A percentile compares a stretch with the other conserved stretches of the same genome.
Conservation (phyloP, 768 basidiomycete species). For the Boletus rufocinnamomeus region DNA sequence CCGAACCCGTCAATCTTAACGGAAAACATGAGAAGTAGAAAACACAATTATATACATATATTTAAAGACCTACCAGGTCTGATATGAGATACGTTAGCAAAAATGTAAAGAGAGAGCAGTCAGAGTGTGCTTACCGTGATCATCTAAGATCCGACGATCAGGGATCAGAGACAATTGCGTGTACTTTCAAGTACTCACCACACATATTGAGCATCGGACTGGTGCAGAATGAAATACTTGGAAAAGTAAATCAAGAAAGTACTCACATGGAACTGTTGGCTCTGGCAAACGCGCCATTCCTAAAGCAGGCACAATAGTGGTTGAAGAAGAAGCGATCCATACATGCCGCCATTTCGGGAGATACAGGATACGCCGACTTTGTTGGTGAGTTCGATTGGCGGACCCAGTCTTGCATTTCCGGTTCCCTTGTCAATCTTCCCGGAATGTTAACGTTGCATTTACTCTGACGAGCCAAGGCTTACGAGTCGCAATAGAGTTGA, state of each 20-base stretch:
- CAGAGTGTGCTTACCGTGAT: slow-evolving; percentile 59
- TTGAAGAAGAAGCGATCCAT: slow-evolving; percentile 90
- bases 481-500: slow-evolving; percentile 87
- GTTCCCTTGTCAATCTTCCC: slow-evolving; percentile 75
- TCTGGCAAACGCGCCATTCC: slow-evolving; percentile 85
- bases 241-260: neutral
- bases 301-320: slow-evolving; percentile 86
- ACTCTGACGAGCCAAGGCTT: slow-evolving; percentile 23
- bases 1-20: slow-evolving; percentile 78
- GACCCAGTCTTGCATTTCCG: slow-evolving; percentile 88
- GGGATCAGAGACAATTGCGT: neutral
- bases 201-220: slow-evolving; percentile 90
- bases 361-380: slow-evolving; percentile 61
- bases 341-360: slow-evolving; percentile 68
- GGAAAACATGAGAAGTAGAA: neutral
- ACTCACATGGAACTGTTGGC: slow-evolving; percentile 89
- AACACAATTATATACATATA: neutral
- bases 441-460: slow-evolving; percentile 1
- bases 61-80: slow-evolving; percentile 49
- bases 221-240: slow-evolving; percentile 7
- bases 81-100: slow-evolving; percentile 21
- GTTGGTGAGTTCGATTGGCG: slow-evolving; percentile 53
- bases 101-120: neutral
- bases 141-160: slow-evolving; percentile 48
- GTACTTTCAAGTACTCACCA: slow-evolving; percentile 45